Conservation (phyloP, 139 green algal species). For the Chlamydomonas eustigma region DNA sequence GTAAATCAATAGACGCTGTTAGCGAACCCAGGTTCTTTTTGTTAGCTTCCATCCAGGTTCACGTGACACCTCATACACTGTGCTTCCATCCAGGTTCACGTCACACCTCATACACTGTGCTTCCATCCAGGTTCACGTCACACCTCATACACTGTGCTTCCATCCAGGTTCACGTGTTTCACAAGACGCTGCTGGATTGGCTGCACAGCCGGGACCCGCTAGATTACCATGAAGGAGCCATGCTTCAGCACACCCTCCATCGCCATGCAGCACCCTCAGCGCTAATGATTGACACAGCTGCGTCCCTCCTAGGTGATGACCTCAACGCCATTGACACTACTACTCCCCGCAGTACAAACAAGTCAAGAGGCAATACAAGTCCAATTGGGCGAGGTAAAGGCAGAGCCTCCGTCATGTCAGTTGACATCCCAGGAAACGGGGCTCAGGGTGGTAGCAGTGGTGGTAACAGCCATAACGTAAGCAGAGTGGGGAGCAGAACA, state of each 20-base stretch:
- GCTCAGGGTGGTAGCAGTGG: not conserved
- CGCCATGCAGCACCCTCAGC: too few species aligned
- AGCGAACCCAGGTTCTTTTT: too few species aligned
- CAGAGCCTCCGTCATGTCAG: not conserved
- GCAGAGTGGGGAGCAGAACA: not conserved
- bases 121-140: not conserved
- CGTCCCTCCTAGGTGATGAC: not conserved
- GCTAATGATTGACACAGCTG: not conserved
- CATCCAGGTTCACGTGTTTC: not conserved
- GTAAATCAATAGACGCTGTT: too few species aligned
- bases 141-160: not conserved
- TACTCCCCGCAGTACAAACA: not conserved
- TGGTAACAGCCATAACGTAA: not conserved
- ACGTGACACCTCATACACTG: too few species aligned
- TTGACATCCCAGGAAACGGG: not conserved
- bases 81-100: too few species aligned
- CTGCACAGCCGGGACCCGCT: not conserved
- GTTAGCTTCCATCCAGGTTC: too few species aligned
- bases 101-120: too few species aligned
- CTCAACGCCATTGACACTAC: not conserved
- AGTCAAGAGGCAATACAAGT: too few species aligned
- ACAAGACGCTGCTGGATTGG: not conserved
- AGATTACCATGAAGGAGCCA: not conserved
- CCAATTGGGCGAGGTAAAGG: not conserved
- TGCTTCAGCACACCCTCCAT: too few species aligned